A percentile compares a stretch with the other conserved stretches of the same genome.
Conservation (phyloP, 2,329 filamentous ascomycete species). For the Trichoderma atrobrunneum region DNA sequence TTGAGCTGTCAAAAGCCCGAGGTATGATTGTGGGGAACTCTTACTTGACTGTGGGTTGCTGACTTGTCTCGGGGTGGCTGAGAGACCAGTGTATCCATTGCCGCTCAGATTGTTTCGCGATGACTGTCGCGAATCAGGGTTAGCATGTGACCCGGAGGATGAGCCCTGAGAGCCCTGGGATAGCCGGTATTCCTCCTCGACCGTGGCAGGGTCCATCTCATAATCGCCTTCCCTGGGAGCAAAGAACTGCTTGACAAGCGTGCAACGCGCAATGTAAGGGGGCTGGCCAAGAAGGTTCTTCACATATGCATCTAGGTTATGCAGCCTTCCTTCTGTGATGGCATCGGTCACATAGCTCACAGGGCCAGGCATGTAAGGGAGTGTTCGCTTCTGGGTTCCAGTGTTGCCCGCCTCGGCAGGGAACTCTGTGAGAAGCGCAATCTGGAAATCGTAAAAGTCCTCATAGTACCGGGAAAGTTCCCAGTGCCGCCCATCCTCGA, state of each 20-base stretch:
- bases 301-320: constrained; percentile 93
- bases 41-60: constrained; percentile 42
- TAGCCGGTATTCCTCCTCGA: constrained; percentile 74
- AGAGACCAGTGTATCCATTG: constrained; percentile 51
- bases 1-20: neutral
- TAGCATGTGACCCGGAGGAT: constrained; percentile 59
- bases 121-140: constrained; percentile 61
- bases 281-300: constrained; percentile 85
- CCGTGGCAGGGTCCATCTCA: constrained; percentile 75
- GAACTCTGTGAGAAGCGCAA: constrained; percentile 87
- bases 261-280: constrained; percentile 77
- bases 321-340: constrained; percentile 87
- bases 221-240: constrained; percentile 87
- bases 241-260: constrained; percentile 86
- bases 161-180: constrained; percentile 69
- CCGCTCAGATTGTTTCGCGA: constrained; percentile 63
- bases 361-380: constrained; percentile 97
- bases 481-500: constrained; percentile 90
- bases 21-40: neutral
- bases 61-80: constrained; percentile 46
- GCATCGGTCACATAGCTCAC: constrained; percentile 98
- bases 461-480: constrained; percentile 94
- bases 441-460: constrained; percentile 99
- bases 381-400: constrained; percentile 70
- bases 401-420: constrained; percentile 90